Evolutionary conservation across 352 stramenopile species (phyloP).

Genomic region (Saprolegnia parasitica): DNA sequence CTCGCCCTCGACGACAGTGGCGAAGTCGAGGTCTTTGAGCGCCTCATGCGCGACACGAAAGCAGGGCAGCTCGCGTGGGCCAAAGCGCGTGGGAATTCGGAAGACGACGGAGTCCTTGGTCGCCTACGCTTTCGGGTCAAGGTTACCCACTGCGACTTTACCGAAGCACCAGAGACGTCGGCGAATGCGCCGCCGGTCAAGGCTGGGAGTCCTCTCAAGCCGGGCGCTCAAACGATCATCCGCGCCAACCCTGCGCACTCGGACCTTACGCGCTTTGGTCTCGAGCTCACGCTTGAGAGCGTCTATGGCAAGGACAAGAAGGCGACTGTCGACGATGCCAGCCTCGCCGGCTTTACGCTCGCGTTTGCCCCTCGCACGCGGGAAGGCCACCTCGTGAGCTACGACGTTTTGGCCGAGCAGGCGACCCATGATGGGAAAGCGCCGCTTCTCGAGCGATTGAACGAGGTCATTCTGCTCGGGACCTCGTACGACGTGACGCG

Average conservation of each 20-base stretch:
- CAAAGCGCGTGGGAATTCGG: conserved; percentile 35
- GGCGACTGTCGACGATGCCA: background rate
- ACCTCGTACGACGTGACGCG: conserved; percentile 52
- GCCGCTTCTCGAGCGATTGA: background rate
- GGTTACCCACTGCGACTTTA: conserved; percentile 54
- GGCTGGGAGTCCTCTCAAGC: background rate
- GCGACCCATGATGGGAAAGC: conserved; percentile 19
- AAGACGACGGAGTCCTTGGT: conserved; percentile 44
- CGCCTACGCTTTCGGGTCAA: conserved; percentile 51
- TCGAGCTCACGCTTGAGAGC: background rate
- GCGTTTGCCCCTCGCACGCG: conserved; percentile 6
- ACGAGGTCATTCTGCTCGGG: conserved; percentile 35
- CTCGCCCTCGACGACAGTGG: conserved; percentile 44
- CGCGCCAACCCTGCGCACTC: background rate
- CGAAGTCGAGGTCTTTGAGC: conserved; percentile 45
- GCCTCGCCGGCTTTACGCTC: background rate
- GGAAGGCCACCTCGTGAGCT: conserved; percentile 18
- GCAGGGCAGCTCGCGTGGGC: conserved; percentile 35
- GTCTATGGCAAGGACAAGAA: background rate
- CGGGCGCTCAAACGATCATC: background rate
- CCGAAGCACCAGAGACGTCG: background rate
- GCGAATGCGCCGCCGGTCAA: background rate
- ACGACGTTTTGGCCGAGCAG: conserved; percentile 15
- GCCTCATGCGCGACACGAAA: conserved; percentile 41
- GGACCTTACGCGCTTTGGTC: background rate